phyloP scores from a whole-genome alignment of 148 eudicot genomes.

The Euryodendron excelsum region DNA sequence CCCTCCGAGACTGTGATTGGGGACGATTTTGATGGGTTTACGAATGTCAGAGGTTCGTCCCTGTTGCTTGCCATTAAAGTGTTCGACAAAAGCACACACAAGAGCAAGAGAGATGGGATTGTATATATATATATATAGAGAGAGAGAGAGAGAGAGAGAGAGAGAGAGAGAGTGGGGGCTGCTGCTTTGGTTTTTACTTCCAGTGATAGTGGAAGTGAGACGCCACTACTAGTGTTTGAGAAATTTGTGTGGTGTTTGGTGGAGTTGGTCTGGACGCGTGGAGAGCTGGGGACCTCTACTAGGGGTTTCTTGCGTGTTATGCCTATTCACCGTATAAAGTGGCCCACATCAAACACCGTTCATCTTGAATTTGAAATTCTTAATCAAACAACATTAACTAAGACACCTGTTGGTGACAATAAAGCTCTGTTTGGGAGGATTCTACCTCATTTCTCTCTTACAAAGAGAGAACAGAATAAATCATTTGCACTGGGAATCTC shows the following conservation, averaged over 20 bases:
- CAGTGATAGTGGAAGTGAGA: too few relatives aligned
- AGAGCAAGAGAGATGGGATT: neutral
- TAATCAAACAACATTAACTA: too few relatives aligned
- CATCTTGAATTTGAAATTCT: too few relatives aligned
- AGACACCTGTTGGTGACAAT: too few relatives aligned
- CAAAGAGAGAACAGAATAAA: neutral
- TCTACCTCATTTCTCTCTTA: too few relatives aligned
- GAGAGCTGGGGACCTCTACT: too few relatives aligned
- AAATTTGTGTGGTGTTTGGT: too few relatives aligned
- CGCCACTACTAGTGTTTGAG: too few relatives aligned
- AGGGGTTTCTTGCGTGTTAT: too few relatives aligned
- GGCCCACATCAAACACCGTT: too few relatives aligned
- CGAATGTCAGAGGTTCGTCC: conserved; percentile 49
- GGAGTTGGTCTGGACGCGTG: too few relatives aligned
- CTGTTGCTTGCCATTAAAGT: conserved; percentile 44
- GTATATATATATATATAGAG: neutral
- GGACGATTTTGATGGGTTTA: conserved; percentile 47
- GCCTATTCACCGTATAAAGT: too few relatives aligned
- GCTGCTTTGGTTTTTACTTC: neutral
- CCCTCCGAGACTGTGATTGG: conserved; percentile 47
- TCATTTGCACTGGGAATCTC: conserved; percentile 3
- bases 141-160: neutral
- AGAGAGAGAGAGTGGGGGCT: neutral
- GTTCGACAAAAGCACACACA: neutral
- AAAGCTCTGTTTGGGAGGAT: neutral